Conservation (phyloP, 352 stramenopile genomes). For the Pythium dissimile region DNA sequence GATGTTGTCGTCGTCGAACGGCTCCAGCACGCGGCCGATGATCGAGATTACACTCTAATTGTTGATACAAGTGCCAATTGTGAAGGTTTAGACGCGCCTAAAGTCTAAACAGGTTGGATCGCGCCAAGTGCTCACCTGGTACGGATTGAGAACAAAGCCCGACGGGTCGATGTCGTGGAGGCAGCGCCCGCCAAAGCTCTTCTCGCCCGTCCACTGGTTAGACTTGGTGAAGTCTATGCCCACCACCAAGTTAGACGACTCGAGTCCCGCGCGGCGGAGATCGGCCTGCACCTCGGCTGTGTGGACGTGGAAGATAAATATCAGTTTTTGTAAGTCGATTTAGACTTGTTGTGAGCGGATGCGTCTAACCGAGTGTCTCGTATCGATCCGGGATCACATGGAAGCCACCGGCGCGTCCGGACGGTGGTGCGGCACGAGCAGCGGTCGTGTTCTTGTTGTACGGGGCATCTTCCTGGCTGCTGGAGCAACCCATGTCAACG, state of each 20-base stretch:
- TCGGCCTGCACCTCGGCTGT: conserved; percentile 49
- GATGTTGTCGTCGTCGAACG: conserved; percentile 79
- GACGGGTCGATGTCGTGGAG: conserved; percentile 59
- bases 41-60: conserved; percentile 64
- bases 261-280: conserved; percentile 42
- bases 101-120: no score
- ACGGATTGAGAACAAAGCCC: conserved; percentile 44
- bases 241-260: conserved; percentile 71
- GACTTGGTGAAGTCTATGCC: conserved; percentile 71
- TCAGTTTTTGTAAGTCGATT: no score
- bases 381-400: conserved; percentile 51
- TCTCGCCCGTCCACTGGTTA: conserved; percentile 67
- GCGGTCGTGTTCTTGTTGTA: conserved; percentile 4
- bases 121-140: conserved; percentile 36
- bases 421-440: background rate
- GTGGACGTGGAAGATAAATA: background rate
- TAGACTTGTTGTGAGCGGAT: no score
- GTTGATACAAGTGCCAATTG: background rate
- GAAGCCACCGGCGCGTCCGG: conserved; percentile 23
- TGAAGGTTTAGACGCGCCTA: background rate
- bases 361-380: conserved; percentile 57
- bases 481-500: conserved; percentile 10
- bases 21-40: conserved; percentile 63
- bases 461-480: conserved; percentile 3
- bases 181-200: conserved; percentile 53